Evolutionary conservation across 1,284 basidiomycete genomes (phyloP), one percentile per base, ranked within the genome.

Genomic region (Austroboletus rostrupii): DNA sequence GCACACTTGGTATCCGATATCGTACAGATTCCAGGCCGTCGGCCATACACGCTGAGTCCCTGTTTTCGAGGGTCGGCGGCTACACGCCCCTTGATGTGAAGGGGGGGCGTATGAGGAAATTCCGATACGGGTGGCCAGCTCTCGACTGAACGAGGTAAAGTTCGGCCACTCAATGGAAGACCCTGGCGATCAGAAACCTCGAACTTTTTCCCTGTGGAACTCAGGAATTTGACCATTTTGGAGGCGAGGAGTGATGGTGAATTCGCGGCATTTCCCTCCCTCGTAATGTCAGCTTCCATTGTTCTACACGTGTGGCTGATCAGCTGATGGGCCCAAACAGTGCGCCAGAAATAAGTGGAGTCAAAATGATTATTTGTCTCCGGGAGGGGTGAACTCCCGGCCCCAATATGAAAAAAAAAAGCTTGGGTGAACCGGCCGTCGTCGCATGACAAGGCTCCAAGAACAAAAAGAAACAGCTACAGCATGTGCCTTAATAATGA

Each of bases 101-200:
- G 41, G 46, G 35, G 26, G 53, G 45, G 45, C 9, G 41, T 46
- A 43, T 11, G 40, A 28, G 28, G 29, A 43, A 17, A 47, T 45
- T 53, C 51, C 54, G 35, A 45, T 40, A 32, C 37, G 45, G n/a
- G 19, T 44, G 13, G 40, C 44, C 41, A 23, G 55, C 50, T 54
- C 54, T 59, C 62, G 23, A 26, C 23, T 26, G 56, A 60, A 52
- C 48, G 41, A 21, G 54, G 48, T 49, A 38, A 36, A 32, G 28
- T 61, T 46, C 60, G 52, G 53, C 60, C 59, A 54, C 53, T 29
- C 36, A 67, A 64, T 68, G 66, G 66, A 68, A 63, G 62, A 43
- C 37, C 46, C 53, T 66, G 65, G 49, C 45, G 55, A 64, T 68
- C 66, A 57, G 42, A 52, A 49, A 51, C 46, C 50, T 48, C 44